A percentile compares a stretch with the other conserved stretches of the same genome.
phyloP scores from a whole-genome alignment of 1,284 basidiomycete species.

The Rhodotorula sp. region DNA sequence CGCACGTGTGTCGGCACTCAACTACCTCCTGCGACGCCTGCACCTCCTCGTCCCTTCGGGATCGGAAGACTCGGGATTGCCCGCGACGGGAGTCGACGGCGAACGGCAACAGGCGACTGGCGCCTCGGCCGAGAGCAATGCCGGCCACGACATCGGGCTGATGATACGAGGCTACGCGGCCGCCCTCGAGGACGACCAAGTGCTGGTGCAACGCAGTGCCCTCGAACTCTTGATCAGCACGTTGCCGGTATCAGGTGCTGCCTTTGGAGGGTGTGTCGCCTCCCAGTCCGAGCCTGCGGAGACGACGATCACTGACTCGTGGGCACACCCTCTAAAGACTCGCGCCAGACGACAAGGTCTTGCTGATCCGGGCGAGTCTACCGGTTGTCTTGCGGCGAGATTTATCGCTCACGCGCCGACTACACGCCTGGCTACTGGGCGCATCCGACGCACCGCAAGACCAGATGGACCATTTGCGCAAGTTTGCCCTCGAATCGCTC shows the following conservation, averaged over 20 bases:
- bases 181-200: constrained; percentile 82
- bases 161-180: constrained; percentile 89
- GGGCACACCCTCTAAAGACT: constrained; percentile 15
- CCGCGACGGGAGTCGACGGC: no score
- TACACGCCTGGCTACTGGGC: constrained; percentile 92
- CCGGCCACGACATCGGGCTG: constrained; percentile 82
- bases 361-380: constrained; percentile 41
- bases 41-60: constrained; percentile 50
- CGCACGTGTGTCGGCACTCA: constrained; percentile 80
- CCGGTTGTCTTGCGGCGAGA: constrained; percentile 84
- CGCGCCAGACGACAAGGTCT: constrained; percentile 39
- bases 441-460: constrained; percentile 68
- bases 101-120: not conserved
- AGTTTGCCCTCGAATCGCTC: constrained; percentile 68
- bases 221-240: constrained; percentile 77
- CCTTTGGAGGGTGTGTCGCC: constrained; percentile 66
- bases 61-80: not conserved
- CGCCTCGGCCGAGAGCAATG: constrained; percentile 59
- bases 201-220: constrained; percentile 76
- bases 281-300: constrained; percentile 48
- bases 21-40: constrained; percentile 77
- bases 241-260: constrained; percentile 67
- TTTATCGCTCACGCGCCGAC: constrained; percentile 82
- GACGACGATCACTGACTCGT: not conserved
- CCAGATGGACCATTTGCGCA: constrained; percentile 68